Conservation (phyloP, 495 filamentous ascomycete genomes). For the Neurospora sp. region DNA sequence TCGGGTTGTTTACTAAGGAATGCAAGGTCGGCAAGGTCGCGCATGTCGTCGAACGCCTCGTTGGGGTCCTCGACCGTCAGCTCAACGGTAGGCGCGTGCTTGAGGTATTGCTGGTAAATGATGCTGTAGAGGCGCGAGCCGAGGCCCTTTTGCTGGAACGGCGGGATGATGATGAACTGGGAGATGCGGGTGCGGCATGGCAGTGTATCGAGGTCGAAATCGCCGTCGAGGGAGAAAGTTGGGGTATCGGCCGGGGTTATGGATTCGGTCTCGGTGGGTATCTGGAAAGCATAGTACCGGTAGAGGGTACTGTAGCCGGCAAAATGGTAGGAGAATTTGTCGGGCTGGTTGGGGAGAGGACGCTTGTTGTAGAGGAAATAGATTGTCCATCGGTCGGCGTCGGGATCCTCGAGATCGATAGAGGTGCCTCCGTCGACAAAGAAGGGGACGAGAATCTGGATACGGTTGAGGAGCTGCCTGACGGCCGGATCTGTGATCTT, state of each 20-base stretch:
- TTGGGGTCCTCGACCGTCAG: constrained; percentile 95
- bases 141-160: constrained; percentile 69
- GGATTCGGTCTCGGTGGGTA: neutral
- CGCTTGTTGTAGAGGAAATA: constrained; percentile 72
- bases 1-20: constrained; percentile 47
- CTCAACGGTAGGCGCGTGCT: constrained; percentile 56
- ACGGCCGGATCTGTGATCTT: constrained; percentile 44
- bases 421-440: constrained; percentile 84
- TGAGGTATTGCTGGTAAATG: constrained; percentile 56
- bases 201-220: constrained; percentile 27
- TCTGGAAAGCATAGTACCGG: constrained; percentile 56
- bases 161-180: constrained; percentile 87
- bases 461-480: constrained; percentile 56
- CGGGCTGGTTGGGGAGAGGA: constrained; percentile 29
- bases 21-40: constrained; percentile 71
- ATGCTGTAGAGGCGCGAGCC: constrained; percentile 72
- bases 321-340: constrained; percentile 54
- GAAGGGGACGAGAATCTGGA: constrained; percentile 74
- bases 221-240: constrained; percentile 7
- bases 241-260: constrained; percentile 12
- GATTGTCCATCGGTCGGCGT: constrained; percentile 75
- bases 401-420: constrained; percentile 60
- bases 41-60: constrained; percentile 83
- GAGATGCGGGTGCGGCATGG: constrained; percentile 75
- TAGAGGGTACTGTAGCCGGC: constrained; percentile 85